Evolutionary conservation across 495 filamentous ascomycete genomes (phyloP).

Genomic region (Neurospora sublineolata): DNA sequence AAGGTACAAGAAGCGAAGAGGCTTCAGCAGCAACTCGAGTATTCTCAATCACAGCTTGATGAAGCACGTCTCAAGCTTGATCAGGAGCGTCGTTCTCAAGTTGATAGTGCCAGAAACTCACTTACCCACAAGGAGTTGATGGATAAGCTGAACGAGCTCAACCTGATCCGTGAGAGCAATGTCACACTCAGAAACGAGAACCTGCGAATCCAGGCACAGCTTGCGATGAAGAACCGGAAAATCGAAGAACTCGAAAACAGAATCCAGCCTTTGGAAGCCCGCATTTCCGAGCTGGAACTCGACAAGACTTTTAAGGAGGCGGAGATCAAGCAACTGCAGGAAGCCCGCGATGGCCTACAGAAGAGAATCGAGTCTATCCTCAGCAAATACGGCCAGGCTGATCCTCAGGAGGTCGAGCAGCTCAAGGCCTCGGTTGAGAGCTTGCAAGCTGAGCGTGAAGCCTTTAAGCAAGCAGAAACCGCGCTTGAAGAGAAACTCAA

Average conservation of each 20-base stretch:
- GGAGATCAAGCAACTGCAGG: constrained; percentile 73
- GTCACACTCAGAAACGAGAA: constrained; percentile 76
- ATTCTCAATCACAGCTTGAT: constrained; percentile 75
- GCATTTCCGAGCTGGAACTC: constrained; percentile 67
- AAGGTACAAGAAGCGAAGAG: constrained; percentile 76
- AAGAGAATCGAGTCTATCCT: constrained; percentile 89
- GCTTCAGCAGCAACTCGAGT: constrained; percentile 78
- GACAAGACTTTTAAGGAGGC: constrained; percentile 68
- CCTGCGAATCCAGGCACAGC: constrained; percentile 60
- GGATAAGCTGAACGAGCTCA: constrained; percentile 88
- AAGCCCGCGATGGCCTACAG: constrained; percentile 84
- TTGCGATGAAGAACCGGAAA: constrained; percentile 61
- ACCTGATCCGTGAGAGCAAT: constrained; percentile 87
- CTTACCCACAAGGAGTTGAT: constrained; percentile 77
- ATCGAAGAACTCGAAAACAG: constrained; percentile 61
- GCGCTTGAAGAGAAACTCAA: constrained; percentile 46
- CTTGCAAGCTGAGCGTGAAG: constrained; percentile 62
- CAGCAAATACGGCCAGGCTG: constrained; percentile 88
- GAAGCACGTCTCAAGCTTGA: constrained; percentile 75
- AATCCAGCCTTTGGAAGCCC: constrained; percentile 72
- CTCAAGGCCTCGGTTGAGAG: constrained; percentile 54
- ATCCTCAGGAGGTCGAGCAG: constrained; percentile 80
- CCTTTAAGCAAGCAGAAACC: constrained; percentile 45
- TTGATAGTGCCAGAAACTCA: constrained; percentile 56
- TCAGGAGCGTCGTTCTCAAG: constrained; percentile 69